These are phyloP conservation scores for Shiraia sp. DNA, from an alignment of 2,329 filamentous ascomycete genomes.

Conservation along the genomic window DNA sequence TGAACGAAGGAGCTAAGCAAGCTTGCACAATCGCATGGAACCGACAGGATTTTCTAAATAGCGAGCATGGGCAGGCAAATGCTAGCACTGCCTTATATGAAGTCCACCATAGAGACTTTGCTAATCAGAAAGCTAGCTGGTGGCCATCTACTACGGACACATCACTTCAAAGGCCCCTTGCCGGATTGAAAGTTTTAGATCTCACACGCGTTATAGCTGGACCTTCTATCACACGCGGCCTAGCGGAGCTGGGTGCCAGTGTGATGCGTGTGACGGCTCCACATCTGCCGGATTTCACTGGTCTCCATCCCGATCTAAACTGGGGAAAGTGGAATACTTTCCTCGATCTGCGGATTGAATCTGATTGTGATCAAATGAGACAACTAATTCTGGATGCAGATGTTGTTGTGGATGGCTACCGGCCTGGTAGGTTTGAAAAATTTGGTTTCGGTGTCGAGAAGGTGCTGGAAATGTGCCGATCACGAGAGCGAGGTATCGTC, in stretches of 20 bases:
- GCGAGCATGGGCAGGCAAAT: conserved; percentile 38
- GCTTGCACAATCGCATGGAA: conserved; percentile 36
- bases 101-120: not conserved
- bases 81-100: not conserved
- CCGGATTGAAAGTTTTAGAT: conserved; percentile 39
- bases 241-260: conserved; percentile 46
- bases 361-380: not conserved
- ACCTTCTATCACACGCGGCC: conserved; percentile 36
- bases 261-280: conserved; percentile 47
- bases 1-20: conserved; percentile 16
- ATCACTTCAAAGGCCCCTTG: conserved; percentile 37
- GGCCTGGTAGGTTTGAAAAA: conserved; percentile 47
- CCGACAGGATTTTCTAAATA: conserved; percentile 32
- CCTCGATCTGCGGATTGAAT: conserved; percentile 45
- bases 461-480: conserved; percentile 42
- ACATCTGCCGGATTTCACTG: conserved; percentile 34
- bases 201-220: conserved; percentile 45
- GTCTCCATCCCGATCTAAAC: conserved; percentile 42
- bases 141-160: not conserved
- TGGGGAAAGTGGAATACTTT: conserved; percentile 47
- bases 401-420: conserved; percentile 56
- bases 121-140: not conserved
- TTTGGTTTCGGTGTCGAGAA: conserved; percentile 46
- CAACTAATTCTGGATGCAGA: conserved; percentile 53
- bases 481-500: conserved; percentile 47